Conservation (phyloP, 768 basidiomycete genomes). For the Mycena rosella region DNA sequence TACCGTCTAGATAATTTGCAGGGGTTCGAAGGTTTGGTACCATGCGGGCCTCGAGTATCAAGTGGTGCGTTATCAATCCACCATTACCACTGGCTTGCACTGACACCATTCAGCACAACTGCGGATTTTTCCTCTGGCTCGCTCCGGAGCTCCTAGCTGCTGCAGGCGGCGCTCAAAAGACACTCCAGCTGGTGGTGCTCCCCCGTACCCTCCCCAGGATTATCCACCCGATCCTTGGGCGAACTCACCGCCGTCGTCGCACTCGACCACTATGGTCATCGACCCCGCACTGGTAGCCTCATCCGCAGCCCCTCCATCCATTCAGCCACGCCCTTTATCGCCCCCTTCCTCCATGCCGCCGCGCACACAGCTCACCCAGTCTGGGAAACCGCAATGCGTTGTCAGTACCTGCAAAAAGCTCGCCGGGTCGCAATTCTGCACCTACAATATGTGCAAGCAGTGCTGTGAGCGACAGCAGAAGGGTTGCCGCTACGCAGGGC, state of each 20-base stretch:
- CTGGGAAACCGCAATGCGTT: background rate
- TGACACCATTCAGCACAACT: background rate
- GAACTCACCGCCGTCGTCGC: background rate
- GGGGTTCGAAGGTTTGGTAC: too few species aligned
- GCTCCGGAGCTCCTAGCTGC: background rate
- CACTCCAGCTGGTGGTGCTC: slow-evolving; percentile 7
- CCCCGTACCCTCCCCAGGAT: slow-evolving; percentile 1
- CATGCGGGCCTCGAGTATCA: background rate
- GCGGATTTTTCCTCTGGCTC: background rate
- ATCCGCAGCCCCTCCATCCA: too few species aligned
- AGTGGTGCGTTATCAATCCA: background rate
- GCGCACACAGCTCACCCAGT: background rate
- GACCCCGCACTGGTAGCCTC: background rate
- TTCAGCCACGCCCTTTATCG: too few species aligned
- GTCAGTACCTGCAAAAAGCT: background rate
- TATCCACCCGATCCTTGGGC: background rate
- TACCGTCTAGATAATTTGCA: too few species aligned
- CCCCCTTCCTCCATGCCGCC: too few species aligned
- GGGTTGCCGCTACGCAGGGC: slow-evolving; percentile 4
- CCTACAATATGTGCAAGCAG: slow-evolving; percentile 5
- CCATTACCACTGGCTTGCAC: background rate
- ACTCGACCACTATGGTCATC: background rate
- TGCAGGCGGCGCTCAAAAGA: background rate
- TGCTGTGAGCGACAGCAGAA: slow-evolving; percentile 15
- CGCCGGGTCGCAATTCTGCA: background rate